Percentiles rank a stretch among this genome's conserved stretches.
Evolutionary conservation across 805 yeast genomes (phyloP).

Genomic region (Monosporozyma solicola): DNA sequence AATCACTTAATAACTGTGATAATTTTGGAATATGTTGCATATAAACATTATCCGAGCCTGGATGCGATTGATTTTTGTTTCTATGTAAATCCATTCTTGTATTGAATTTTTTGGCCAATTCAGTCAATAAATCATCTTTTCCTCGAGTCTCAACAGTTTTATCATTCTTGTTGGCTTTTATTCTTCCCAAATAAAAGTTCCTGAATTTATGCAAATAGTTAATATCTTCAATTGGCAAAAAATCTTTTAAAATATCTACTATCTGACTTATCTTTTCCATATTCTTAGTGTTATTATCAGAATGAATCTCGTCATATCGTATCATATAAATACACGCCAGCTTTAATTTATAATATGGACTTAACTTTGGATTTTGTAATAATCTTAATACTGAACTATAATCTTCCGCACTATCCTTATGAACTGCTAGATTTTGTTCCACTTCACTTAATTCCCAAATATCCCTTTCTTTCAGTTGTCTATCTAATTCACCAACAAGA

Average conservation of each 20-base stretch:
- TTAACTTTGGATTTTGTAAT: constrained; percentile 37
- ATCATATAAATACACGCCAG: constrained; percentile 66
- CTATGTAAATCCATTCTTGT: constrained; percentile 21
- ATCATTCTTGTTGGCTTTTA: not conserved
- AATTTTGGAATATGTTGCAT: constrained; percentile 87
- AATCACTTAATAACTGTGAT: constrained; percentile 26
- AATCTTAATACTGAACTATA: constrained; percentile 46
- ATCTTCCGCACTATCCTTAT: constrained; percentile 49
- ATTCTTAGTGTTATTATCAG: constrained; percentile 38
- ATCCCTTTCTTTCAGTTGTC: constrained; percentile 51
- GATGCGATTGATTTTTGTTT: constrained; percentile 24
- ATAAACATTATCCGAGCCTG: constrained; percentile 53
- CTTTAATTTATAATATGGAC: constrained; percentile 55
- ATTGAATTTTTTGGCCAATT: constrained; percentile 28
- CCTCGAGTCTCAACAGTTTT: not conserved
- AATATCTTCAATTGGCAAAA: constrained; percentile 33
- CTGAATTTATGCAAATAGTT: constrained; percentile 40
- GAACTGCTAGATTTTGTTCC: constrained; percentile 76
- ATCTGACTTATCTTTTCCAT: constrained; percentile 44
- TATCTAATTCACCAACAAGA: constrained; percentile 77
- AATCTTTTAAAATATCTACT: constrained; percentile 30
- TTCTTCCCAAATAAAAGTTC: constrained; percentile 17
- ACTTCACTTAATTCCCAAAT: constrained; percentile 84
- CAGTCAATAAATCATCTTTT: constrained; percentile 25
- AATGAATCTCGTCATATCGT: constrained; percentile 46